Conservation (phyloP, 345 rosid species). For the Brassica cretica region DNA sequence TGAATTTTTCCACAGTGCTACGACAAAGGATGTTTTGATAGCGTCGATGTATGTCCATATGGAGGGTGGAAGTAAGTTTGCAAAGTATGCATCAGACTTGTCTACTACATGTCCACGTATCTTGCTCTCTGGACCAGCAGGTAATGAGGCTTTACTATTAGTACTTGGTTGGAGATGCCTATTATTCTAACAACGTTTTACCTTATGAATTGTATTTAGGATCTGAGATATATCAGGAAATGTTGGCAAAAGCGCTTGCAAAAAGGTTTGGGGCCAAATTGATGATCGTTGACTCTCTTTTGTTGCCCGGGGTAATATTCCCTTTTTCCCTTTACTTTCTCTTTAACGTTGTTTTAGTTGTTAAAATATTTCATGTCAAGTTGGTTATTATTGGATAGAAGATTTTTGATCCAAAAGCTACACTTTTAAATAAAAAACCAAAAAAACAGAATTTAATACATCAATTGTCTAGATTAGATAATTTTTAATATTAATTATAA, state of each 20-base stretch:
- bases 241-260: slow-evolving; percentile 84
- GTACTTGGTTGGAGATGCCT: neutral
- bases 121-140: slow-evolving; percentile 94
- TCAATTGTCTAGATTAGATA: no score
- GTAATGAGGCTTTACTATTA: slow-evolving; percentile 39
- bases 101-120: slow-evolving; percentile 81
- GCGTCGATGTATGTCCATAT: slow-evolving; percentile 75
- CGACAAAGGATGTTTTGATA: slow-evolving; percentile 83
- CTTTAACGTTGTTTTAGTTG: neutral
- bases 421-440: no score
- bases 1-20: slow-evolving; percentile 55
- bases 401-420: no score
- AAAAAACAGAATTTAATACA: no score
- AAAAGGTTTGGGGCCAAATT: slow-evolving; percentile 81
- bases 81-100: slow-evolving; percentile 71
- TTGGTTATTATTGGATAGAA: no score
- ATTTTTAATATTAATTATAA: no score
- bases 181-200: neutral
- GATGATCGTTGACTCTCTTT: slow-evolving; percentile 80
- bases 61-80: slow-evolving; percentile 68
- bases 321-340: neutral
- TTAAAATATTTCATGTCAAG: no score
- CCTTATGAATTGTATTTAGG: slow-evolving; percentile 47
- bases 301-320: slow-evolving; percentile 88
- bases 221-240: slow-evolving; percentile 97